Conservation (phyloP, 2,329 filamentous ascomycete genomes). For the Trichoderma simmonsii region DNA sequence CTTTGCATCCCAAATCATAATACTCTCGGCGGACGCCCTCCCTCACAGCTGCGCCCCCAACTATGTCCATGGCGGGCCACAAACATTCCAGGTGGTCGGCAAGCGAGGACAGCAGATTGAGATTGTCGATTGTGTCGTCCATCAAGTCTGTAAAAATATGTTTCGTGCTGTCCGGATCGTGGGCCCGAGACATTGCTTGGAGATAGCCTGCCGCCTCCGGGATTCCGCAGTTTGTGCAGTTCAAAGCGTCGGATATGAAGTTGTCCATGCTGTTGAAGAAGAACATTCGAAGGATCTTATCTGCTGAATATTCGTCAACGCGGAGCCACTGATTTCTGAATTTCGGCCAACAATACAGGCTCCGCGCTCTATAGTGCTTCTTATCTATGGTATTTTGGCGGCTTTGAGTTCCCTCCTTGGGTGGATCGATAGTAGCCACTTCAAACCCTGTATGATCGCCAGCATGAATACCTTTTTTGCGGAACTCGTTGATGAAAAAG, state of each 20-base stretch:
- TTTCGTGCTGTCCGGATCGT: background rate
- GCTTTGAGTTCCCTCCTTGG: background rate
- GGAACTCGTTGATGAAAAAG: conserved; percentile 25
- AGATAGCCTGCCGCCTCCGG: background rate
- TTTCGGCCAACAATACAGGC: background rate
- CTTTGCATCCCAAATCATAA: background rate
- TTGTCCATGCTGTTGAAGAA: background rate
- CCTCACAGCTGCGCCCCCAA: background rate
- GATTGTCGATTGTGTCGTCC: conserved; percentile 22
- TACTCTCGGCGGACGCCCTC: background rate
- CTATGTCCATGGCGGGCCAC: background rate
- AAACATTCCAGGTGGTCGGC: conserved; percentile 23
- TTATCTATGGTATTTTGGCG: background rate
- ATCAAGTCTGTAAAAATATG: conserved; percentile 24
- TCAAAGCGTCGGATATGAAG: background rate
- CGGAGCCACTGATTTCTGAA: background rate
- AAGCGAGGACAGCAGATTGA: conserved; percentile 25
- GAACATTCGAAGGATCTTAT: background rate
- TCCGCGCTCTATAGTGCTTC: background rate
- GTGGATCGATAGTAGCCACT: background rate
- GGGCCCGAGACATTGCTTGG: background rate
- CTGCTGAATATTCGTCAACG: background rate
- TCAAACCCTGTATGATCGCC: conserved; percentile 21
- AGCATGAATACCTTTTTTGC: conserved; percentile 25
- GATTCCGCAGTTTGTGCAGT: background rate